Conservation (phyloP, 768 basidiomycete species). For the Phlebiopsis flavidoalba region DNA sequence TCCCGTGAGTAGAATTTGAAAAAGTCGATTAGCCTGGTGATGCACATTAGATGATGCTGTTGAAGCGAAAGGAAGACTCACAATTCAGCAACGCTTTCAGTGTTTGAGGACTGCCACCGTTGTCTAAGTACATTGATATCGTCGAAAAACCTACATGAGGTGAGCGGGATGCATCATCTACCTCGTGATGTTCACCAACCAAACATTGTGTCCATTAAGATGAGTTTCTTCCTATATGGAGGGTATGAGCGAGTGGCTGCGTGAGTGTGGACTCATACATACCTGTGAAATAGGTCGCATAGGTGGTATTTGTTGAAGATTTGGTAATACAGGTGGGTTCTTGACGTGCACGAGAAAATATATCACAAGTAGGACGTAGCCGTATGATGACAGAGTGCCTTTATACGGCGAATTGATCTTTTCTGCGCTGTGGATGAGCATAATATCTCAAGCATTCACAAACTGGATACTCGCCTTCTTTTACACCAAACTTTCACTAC, state of each 20-base stretch:
- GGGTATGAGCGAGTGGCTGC: slow-evolving; percentile 7
- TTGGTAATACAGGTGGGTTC: slow-evolving; percentile 93
- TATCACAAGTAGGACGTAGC: slow-evolving; percentile 96
- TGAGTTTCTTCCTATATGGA: slow-evolving; percentile 66
- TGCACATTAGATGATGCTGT: not conserved
- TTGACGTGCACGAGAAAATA: slow-evolving; percentile 98
- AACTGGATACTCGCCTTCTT: slow-evolving; percentile 51
- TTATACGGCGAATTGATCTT: slow-evolving; percentile 99
- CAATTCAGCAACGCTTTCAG: slow-evolving; percentile 91
- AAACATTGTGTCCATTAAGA: slow-evolving; percentile 76
- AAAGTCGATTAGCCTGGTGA: slow-evolving; percentile 85
- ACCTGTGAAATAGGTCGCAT: slow-evolving; percentile 81
- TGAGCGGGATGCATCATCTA: slow-evolving; percentile 3
- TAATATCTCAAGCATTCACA: not conserved
- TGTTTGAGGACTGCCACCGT: slow-evolving; percentile 92
- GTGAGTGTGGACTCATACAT: slow-evolving; percentile 14
- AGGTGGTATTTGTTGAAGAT: slow-evolving; percentile 92
- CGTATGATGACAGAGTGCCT: slow-evolving; percentile 94
- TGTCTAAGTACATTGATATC: slow-evolving; percentile 89
- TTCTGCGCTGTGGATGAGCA: slow-evolving; percentile 39
- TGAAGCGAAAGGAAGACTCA: slow-evolving; percentile 31
- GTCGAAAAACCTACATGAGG: slow-evolving; percentile 79
- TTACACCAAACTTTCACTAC: slow-evolving; percentile 99
- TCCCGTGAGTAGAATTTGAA: slow-evolving; percentile 95
- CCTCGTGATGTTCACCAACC: slow-evolving; percentile 36